Base-by-base conservation (phyloP, 73 alveolate genomes). In the Paramecium sexaurelia region DNA sequence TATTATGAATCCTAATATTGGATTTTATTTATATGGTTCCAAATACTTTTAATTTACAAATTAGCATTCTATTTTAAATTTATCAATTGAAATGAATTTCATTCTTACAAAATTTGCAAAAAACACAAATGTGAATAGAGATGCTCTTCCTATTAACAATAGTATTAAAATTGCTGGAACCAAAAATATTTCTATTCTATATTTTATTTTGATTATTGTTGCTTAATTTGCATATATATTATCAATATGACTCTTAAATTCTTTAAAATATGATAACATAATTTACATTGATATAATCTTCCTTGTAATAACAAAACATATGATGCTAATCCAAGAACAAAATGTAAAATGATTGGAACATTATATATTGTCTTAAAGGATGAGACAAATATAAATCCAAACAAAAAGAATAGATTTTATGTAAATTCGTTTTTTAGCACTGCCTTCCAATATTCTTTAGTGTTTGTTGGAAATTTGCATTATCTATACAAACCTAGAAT, bases 81-180 rank as follows among this genome's bases (percentile, higher is more conserved):
- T 78, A 24, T 24, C 39, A 17, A 37, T 1, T 9, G 41, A 7
- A 0, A 40, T 11, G 17, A 41, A 78, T 78, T 78, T 78, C 32
- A 78, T 78, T 78, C 90, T 41, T 10, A 40, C 4, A 78, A 41
- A 78, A 26, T 78, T 78, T 22, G 61, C 90, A 43, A 13, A 78
- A 27, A 10, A 78, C 6, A 78, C 19, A 22, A 78, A 0, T 11
- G 32, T 41, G 24, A 78, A 78, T n/a, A 78, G 10, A 19, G 75
- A 40, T 39, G 90, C 32, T 0, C 6, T 7, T 45, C 33, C 29
- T 10, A 78, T 19, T 5, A 78, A 41, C 22, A 26, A 7, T 8
- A 78, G 22, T 20, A 78, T 27, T 0, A 78, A 24, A 15, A 20
- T 41, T 20, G 55, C 55, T 17, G 90, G 90, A 9, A 78, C 43